Evolutionary conservation across 202 grass and related monocot genomes (phyloP).

Genomic region (Digitaria exilis): DNA sequence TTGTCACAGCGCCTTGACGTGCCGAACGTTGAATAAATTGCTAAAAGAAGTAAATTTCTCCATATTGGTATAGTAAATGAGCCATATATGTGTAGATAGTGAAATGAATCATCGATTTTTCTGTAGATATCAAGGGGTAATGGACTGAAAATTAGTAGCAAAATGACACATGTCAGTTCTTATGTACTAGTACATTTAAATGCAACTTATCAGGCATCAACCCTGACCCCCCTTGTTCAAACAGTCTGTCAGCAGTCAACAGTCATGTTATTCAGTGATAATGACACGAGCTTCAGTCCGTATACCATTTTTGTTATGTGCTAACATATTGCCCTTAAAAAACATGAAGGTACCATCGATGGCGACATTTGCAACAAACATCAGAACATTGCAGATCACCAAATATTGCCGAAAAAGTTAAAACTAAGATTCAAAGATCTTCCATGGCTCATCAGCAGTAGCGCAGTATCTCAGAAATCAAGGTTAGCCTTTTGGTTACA

Average conservation of each 20-base stretch:
- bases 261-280: neutral
- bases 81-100: too few relatives aligned
- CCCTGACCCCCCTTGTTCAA: neutral
- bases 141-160: too few relatives aligned
- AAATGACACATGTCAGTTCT: too few relatives aligned
- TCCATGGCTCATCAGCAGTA: constrained; percentile 63
- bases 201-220: neutral
- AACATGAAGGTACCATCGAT: neutral
- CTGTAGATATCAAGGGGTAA: too few relatives aligned
- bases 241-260: neutral
- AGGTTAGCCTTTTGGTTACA: constrained; percentile 71
- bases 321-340: neutral
- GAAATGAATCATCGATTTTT: too few relatives aligned
- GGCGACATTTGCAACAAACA: neutral
- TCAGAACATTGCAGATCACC: neutral
- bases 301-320: neutral
- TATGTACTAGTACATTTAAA: too few relatives aligned
- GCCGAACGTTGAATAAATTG: too few relatives aligned
- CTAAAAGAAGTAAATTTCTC: too few relatives aligned
- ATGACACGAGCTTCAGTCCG: neutral
- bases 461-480: constrained; percentile 36
- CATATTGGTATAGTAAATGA: too few relatives aligned
- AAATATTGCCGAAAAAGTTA: neutral
- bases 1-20: too few relatives aligned
- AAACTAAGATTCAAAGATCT: constrained; percentile 57